A percentile compares a stretch with the other conserved stretches of the same genome.
These are phyloP conservation scores for Neurospora sublineolata DNA, from an alignment of 495 filamentous ascomycete species.

Conservation along the genomic window DNA sequence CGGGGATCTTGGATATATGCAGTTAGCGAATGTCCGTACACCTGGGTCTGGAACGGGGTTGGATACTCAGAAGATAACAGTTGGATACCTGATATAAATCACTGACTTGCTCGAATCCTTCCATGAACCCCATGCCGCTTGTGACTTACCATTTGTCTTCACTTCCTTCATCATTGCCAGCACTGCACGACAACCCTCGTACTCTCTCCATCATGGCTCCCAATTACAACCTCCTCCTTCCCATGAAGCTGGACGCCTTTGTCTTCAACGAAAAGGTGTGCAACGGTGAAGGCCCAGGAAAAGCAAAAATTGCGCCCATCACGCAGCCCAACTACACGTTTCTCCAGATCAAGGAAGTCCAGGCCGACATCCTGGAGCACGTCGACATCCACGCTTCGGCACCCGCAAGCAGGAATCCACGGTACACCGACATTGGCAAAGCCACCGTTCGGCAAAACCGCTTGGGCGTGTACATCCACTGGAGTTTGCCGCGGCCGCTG, in stretches of 20 bases:
- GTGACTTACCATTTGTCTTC: not conserved
- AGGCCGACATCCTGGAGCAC: slow-evolving; percentile 32
- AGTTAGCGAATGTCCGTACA: no score
- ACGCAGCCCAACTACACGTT: slow-evolving; percentile 45
- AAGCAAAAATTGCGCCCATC: slow-evolving; percentile 36
- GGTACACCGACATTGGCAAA: slow-evolving; percentile 32
- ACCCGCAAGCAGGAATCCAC: slow-evolving; percentile 27
- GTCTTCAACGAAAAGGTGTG: slow-evolving; percentile 27
- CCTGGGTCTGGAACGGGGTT: no score
- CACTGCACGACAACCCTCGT: not conserved
- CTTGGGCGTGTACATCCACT: slow-evolving; percentile 42
- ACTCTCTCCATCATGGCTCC: not conserved
- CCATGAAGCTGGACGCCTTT: slow-evolving; percentile 34
- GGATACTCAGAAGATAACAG: no score
- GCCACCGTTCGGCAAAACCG: slow-evolving; percentile 13
- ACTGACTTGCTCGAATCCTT: no score
- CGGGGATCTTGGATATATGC: no score
- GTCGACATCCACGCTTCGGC: slow-evolving; percentile 32
- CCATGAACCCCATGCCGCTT: no score
- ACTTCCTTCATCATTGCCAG: not conserved
- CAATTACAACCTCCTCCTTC: slow-evolving; percentile 10
- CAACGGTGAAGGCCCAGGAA: not conserved
- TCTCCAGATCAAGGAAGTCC: slow-evolving; percentile 31
- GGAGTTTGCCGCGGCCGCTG: slow-evolving; percentile 36
- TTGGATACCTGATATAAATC: no score